Percentiles rank a stretch among this genome's conserved stretches.
Evolutionary conservation across 2,329 filamentous ascomycete species (phyloP).

Genomic region (Colletotrichum viniferum): DNA sequence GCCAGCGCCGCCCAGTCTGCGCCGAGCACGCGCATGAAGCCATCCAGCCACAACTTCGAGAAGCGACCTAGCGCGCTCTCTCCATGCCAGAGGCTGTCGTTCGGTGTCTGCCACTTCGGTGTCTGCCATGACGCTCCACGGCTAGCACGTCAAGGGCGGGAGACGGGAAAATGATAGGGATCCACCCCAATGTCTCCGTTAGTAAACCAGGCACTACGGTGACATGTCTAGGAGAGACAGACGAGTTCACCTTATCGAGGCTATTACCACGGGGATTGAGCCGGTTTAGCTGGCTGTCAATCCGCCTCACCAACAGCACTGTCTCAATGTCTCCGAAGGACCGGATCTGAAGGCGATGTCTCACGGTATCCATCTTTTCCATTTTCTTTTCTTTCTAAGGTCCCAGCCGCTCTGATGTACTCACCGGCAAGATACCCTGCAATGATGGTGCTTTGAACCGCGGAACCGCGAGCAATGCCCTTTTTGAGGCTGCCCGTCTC

Average conservation of each 20-base stretch:
- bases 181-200: background rate
- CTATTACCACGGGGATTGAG: background rate
- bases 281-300: background rate
- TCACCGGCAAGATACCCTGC: background rate
- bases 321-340: background rate
- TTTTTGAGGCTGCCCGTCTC: background rate
- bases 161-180: background rate
- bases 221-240: background rate
- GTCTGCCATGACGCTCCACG: background rate
- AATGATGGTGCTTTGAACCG: background rate
- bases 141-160: background rate
- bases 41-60: slow-evolving; percentile 8
- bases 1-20: background rate
- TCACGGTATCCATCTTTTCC: background rate
- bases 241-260: background rate
- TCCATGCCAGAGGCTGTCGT: background rate
- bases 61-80: background rate
- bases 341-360: background rate
- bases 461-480: background rate
- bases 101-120: background rate
- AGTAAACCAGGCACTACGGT: background rate
- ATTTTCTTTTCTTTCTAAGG: background rate
- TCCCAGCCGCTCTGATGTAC: background rate
- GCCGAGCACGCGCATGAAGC: background rate
- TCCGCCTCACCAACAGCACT: background rate